phyloP scores from a whole-genome alignment of 257 asterid genomes.

The Mitragyna speciosa region DNA sequence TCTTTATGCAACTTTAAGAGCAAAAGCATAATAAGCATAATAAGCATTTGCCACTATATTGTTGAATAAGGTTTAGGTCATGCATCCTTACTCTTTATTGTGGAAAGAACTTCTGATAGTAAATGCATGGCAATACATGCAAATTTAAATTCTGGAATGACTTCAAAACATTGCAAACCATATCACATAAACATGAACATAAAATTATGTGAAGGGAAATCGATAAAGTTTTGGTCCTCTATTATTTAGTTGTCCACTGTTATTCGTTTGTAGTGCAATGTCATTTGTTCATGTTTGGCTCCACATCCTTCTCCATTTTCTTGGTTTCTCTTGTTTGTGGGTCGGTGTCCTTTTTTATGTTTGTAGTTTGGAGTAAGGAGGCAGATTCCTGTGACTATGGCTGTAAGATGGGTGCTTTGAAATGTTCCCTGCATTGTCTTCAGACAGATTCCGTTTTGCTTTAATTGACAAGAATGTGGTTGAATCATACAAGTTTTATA shows the following conservation, averaged over 20 bases:
- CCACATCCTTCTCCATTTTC: not conserved
- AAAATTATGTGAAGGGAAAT: not conserved
- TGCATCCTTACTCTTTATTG: not conserved
- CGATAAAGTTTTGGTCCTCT: not conserved
- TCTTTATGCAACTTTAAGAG: not conserved
- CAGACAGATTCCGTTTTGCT: not conserved
- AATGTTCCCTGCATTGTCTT: not conserved
- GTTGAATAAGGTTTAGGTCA: not conserved
- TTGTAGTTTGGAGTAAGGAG: not conserved
- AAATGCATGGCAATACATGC: not conserved
- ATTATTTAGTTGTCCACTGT: not conserved
- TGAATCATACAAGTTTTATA: not conserved
- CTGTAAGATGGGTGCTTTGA: conserved; percentile 2
- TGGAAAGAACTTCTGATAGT: not conserved
- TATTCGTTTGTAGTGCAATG: not conserved
- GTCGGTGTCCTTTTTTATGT: not conserved
- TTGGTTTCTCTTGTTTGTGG: conserved; percentile 6
- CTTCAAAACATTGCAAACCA: not conserved
- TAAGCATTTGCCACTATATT: not conserved
- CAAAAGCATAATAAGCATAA: not conserved
- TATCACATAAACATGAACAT: not conserved
- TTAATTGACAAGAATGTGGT: not conserved
- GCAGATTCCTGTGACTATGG: not conserved
- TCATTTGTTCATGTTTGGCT: not conserved
- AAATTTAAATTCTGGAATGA: not conserved